phyloP scores from a whole-genome alignment of 129 eudicot species.

The Rutidosis leptorrhynchoides region DNA sequence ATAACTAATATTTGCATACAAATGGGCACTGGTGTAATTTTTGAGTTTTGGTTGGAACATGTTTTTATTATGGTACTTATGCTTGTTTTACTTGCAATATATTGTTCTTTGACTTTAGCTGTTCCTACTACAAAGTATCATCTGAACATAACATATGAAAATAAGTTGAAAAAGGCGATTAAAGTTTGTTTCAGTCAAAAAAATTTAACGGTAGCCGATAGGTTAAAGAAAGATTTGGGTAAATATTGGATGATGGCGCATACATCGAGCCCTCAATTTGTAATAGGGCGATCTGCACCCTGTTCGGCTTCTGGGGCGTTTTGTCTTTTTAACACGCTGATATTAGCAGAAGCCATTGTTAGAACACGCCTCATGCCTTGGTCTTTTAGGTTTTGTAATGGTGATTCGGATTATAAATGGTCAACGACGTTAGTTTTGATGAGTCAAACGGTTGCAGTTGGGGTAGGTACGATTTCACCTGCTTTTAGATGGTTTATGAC shows the following conservation, averaged over 20 bases:
- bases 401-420: slow-evolving; percentile 54
- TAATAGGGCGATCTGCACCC: slow-evolving; percentile 49
- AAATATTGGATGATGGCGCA: slow-evolving; percentile 67
- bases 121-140: slow-evolving; percentile 49
- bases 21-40: slow-evolving; percentile 46
- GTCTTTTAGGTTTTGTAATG: slow-evolving; percentile 40
- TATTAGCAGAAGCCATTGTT: slow-evolving; percentile 38
- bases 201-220: slow-evolving; percentile 15
- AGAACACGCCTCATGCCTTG: slow-evolving; percentile 37
- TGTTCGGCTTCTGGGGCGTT: slow-evolving; percentile 61
- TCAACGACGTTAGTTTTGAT: slow-evolving; percentile 41
- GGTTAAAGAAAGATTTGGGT: slow-evolving; percentile 30
- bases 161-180: slow-evolving; percentile 35
- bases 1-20: slow-evolving; percentile 54
- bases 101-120: slow-evolving; percentile 46
- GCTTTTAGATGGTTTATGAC: slow-evolving; percentile 59
- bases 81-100: slow-evolving; percentile 49
- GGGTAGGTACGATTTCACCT: slow-evolving; percentile 61
- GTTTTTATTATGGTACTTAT: slow-evolving; percentile 37
- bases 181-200: slow-evolving; percentile 33
- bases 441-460: slow-evolving; percentile 44
- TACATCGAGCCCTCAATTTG: slow-evolving; percentile 58
- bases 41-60: slow-evolving; percentile 46
- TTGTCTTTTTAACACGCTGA: slow-evolving; percentile 37
- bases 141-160: slow-evolving; percentile 40